Evolutionary conservation across 352 stramenopile genomes (phyloP).

Genomic region (Globisporangium middletonii): DNA sequence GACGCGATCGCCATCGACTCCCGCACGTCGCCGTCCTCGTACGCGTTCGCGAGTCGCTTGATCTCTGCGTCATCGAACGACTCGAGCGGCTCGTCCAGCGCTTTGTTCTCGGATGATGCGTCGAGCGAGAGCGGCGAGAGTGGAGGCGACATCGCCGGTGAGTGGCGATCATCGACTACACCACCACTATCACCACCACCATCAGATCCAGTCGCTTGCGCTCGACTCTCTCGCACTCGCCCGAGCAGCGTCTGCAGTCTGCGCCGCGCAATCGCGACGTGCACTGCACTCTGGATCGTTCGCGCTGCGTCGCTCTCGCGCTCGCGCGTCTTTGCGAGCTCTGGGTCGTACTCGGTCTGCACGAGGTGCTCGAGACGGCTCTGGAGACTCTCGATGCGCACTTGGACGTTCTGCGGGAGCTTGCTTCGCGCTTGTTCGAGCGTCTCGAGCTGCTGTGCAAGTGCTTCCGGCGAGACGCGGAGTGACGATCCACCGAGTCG

Average conservation of each 20-base stretch:
- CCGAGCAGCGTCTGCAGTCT: slow-evolving; percentile 31
- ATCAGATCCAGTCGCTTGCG: no score
- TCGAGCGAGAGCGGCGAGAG: slow-evolving; percentile 6
- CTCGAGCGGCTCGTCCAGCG: slow-evolving; percentile 13
- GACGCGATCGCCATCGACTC: slow-evolving; percentile 1
- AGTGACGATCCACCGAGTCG: slow-evolving; percentile 9
- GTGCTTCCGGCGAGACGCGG: slow-evolving; percentile 17
- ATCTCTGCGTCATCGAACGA: slow-evolving; percentile 45
- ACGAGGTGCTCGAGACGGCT: slow-evolving; percentile 27
- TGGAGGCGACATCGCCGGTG: neutral
- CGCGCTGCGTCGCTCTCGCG: slow-evolving; percentile 18
- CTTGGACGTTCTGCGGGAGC: slow-evolving; percentile 24
- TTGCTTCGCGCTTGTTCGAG: slow-evolving; percentile 20
- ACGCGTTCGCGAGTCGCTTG: slow-evolving; percentile 49
- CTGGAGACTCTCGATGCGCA: slow-evolving; percentile 35
- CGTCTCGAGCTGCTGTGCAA: slow-evolving; percentile 19
- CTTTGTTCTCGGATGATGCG: neutral
- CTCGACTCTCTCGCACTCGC: neutral
- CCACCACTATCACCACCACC: neutral
- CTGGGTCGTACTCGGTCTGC: slow-evolving; percentile 33
- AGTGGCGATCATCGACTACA: neutral
- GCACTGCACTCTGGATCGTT: slow-evolving; percentile 41
- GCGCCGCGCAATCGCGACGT: slow-evolving; percentile 37
- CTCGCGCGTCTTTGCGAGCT: slow-evolving; percentile 17
- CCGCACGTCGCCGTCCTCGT: slow-evolving; percentile 26